Base-by-base conservation (phyloP, 495 filamentous ascomycete genomes). In the Podospora anserina region DNA sequence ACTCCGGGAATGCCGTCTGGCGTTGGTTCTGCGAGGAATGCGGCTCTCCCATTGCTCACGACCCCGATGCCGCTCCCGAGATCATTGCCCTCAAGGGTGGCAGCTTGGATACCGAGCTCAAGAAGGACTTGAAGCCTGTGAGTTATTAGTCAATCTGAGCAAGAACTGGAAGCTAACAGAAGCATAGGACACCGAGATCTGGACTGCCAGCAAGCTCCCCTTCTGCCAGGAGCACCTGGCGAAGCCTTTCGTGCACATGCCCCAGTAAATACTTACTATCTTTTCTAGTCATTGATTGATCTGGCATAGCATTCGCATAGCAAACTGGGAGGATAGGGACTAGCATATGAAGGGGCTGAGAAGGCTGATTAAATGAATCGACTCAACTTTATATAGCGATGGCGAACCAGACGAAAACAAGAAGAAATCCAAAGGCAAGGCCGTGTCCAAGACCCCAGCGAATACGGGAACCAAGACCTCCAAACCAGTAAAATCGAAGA, bases 71-170 rank as follows among this genome's bases (percentile, higher is more conserved):
- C 16, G 88, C 88, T 19, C 88, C 88, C 44, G 80, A 83, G 65
- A 90, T 90, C 78, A 89, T 90, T 72, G 88, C 88, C 60, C 76
- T 90, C 70, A 90, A 90, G 84, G 88, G 84, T 26, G 88, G 88
- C 59, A 85, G 84, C 61, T 79, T 90, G 64, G 84, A 85, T 67
- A 77, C 75, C 0, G 87, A 87, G 74, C 84, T 88, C 76, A 89
- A 89, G 86, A 88, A 89, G 84, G 82, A 72, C 54, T 76, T 90
- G 69, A 88, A 90, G 83, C 88, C 88, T 65, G 87, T 88, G 74
- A 67, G 81, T 78, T 63, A 7, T 49, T 49, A 9, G 15, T 49
- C 9, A 49, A 11, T 11, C 2, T 16, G 27, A 27, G 27, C 4
- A 61, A 5, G 23, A 61, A 61, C 20, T 16, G 19, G 32, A 61